phyloP scores from a whole-genome alignment of 2,329 filamentous ascomycete species.

The Penicillium sp. region DNA sequence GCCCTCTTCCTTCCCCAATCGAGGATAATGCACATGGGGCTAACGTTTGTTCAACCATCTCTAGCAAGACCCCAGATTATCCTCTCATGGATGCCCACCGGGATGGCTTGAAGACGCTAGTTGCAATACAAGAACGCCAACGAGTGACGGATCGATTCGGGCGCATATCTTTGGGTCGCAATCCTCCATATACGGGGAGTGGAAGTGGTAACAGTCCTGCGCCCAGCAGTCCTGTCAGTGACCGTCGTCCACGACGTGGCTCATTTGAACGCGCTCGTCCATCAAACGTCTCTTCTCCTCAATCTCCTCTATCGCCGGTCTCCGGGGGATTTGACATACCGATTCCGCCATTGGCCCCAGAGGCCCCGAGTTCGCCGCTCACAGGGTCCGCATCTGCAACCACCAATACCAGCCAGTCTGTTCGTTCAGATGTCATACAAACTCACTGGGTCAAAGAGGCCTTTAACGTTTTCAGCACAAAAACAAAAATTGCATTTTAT shows the following conservation, averaged over 20 bases:
- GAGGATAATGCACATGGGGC: conserved; percentile 16
- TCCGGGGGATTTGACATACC: conserved; percentile 24
- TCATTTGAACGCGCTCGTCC: conserved; percentile 43
- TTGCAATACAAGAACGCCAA: conserved; percentile 32
- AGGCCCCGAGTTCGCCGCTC: conserved; percentile 39
- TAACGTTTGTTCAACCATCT: conserved; percentile 4
- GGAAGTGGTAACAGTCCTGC: conserved; percentile 27
- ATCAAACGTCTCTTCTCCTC: conserved; percentile 19
- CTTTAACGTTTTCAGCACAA: conserved; percentile 35
- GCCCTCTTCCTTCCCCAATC: too few relatives aligned
- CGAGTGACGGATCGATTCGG: conserved; percentile 32
- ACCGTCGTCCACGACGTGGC: conserved; percentile 34
- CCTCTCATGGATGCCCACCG: conserved; percentile 32
- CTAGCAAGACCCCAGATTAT: conserved; percentile 33
- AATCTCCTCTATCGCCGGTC: conserved; percentile 35
- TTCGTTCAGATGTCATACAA: conserved; percentile 29
- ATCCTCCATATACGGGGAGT: conserved; percentile 30
- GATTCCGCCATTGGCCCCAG: conserved; percentile 35
- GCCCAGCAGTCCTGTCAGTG: conserved; percentile 32
- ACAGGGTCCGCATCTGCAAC: conserved; percentile 32
- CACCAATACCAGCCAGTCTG: conserved; percentile 34
- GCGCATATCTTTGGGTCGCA: conserved; percentile 29
- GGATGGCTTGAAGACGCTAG: conserved; percentile 29
- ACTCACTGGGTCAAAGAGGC: conserved; percentile 50
- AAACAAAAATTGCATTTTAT: conserved; percentile 33